These are phyloP conservation scores for Blastobotrys arbuscula DNA, from an alignment of 1,139 yeast genomes.

Conservation along the genomic window DNA sequence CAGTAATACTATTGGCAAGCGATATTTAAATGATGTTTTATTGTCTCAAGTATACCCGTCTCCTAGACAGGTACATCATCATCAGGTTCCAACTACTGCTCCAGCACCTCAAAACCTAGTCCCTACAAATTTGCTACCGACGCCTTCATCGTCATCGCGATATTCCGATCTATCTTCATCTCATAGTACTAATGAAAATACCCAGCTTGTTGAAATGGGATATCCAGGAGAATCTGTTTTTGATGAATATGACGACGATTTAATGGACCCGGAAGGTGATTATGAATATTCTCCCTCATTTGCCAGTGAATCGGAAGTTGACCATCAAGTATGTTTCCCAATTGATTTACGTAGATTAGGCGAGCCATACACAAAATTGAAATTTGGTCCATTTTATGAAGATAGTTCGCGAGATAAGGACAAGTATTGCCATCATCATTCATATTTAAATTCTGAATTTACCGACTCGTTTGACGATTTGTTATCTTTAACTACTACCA, in stretches of 20 bases:
- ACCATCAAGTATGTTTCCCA: constrained; percentile 6
- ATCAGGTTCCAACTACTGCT: not conserved
- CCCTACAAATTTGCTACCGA: too few relatives aligned
- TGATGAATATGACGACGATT: not conserved
- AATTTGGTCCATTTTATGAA: constrained; percentile 15
- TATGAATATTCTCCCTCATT: not conserved
- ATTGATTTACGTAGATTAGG: constrained; percentile 14
- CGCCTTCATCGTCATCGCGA: not conserved
- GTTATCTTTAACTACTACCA: not conserved
- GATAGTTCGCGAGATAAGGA: constrained; percentile 7
- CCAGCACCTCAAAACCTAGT: too few relatives aligned
- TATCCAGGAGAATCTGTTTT: not conserved
- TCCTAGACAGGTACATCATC: not conserved
- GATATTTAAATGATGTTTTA: not conserved
- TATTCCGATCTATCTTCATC: too few relatives aligned
- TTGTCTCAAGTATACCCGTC: not conserved
- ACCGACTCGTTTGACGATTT: not conserved
- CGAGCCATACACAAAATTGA: constrained; percentile 8
- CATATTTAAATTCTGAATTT: not conserved
- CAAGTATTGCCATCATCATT: not conserved
- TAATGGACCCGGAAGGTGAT: not conserved
- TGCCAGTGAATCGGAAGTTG: not conserved
- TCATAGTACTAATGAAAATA: not conserved
- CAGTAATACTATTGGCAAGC: not conserved
- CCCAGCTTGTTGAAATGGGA: constrained; percentile 2